Conservation (phyloP, 768 basidiomycete genomes). For the Boletus rubroflammeus region DNA sequence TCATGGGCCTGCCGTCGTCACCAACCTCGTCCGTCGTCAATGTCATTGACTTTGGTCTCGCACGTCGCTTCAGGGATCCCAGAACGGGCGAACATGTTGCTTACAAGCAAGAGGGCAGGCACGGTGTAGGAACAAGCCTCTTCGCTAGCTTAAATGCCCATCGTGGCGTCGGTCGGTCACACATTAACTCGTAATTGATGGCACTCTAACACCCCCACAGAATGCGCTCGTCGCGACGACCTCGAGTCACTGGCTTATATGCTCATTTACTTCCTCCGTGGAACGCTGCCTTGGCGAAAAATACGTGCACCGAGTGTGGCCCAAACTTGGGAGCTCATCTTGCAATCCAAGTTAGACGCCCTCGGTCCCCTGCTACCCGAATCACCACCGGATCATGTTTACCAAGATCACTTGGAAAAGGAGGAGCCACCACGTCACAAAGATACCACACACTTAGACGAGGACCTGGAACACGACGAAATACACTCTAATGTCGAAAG, state of each 20-base stretch:
- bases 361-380: constrained; percentile 33
- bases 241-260: constrained; percentile 79
- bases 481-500: constrained; percentile 12
- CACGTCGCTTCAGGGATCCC: constrained; percentile 71
- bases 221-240: constrained; percentile 75
- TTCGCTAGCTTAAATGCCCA: constrained; percentile 77
- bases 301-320: constrained; percentile 61
- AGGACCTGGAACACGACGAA: constrained; percentile 7
- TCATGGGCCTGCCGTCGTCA: constrained; percentile 73
- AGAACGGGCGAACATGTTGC: constrained; percentile 65
- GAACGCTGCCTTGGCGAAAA: constrained; percentile 76
- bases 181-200: not conserved
- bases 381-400: constrained; percentile 12
- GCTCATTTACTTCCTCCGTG: constrained; percentile 78
- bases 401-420: constrained; percentile 1
- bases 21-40: constrained; percentile 74
- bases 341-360: constrained; percentile 65
- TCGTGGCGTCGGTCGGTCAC: constrained; percentile 61
- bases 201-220: constrained; percentile 30
- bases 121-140: constrained; percentile 75
- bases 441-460: constrained; percentile 12
- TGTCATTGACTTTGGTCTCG: constrained; percentile 87
- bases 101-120: constrained; percentile 66
- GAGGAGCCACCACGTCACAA: not conserved
- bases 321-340: constrained; percentile 74